These are phyloP conservation scores for Kwoniella mangroviensis DNA, from an alignment of 768 basidiomycete species.

Conservation along the genomic window DNA sequence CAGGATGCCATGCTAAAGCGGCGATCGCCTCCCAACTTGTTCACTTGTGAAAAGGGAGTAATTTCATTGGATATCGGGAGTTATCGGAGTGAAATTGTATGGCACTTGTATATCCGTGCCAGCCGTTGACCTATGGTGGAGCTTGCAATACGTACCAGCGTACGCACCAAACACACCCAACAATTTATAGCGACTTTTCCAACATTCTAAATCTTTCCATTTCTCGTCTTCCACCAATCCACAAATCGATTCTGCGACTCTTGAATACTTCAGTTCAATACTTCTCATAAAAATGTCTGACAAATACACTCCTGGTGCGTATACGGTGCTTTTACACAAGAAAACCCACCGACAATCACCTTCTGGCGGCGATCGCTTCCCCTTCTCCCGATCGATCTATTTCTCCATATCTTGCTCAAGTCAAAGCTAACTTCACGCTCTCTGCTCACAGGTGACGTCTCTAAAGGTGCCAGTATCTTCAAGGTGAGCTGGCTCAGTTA, in stretches of 20 bases:
- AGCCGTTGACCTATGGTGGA: conserved; percentile 6
- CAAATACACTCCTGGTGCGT: conserved; percentile 32
- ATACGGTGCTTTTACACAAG: not conserved
- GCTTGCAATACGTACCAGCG: not conserved
- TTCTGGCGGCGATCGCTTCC: conserved; percentile 9
- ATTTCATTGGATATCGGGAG: conserved; percentile 29
- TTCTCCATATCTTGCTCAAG: not conserved
- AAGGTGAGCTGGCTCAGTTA: conserved; percentile 86
- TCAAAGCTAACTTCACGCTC: not conserved
- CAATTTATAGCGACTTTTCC: not conserved
- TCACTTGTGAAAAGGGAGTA: conserved; percentile 5
- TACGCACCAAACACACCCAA: conserved; percentile 4
- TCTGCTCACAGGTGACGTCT: conserved; percentile 69
- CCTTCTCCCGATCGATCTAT: conserved; percentile 4
- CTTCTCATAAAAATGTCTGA: conserved; percentile 30
- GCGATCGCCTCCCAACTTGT: too few species aligned
- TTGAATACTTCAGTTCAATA: not conserved
- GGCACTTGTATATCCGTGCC: conserved; percentile 6
- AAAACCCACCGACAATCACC: conserved; percentile 1
- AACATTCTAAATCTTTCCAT: not conserved
- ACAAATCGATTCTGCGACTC: conserved; percentile 1
- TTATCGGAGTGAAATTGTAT: conserved; percentile 17
- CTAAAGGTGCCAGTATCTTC: conserved; percentile 92
- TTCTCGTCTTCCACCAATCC: not conserved
- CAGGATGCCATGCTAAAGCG: too few species aligned